A percentile compares a stretch with the other conserved stretches of the same genome.
Conservation (phyloP, 768 basidiomycete species). For the Piloderma croceum region DNA sequence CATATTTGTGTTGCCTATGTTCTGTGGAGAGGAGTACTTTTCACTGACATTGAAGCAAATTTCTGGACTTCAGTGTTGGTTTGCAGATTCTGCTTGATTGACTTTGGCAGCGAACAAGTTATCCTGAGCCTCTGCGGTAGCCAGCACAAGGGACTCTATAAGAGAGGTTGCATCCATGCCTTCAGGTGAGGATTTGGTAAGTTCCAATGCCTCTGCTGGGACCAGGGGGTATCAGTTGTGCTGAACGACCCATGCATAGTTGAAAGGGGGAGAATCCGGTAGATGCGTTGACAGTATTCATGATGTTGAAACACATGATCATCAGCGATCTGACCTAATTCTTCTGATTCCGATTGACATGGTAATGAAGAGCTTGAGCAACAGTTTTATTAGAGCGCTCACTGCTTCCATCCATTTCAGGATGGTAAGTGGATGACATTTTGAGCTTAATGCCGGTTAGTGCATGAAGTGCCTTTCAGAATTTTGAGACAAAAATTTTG, state of each 20-base stretch:
- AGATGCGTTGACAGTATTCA: conserved; percentile 25
- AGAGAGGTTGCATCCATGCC: not conserved
- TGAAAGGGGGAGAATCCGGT: conserved; percentile 30
- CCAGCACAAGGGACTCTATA: not conserved
- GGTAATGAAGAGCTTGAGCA: conserved; percentile 20
- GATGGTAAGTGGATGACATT: conserved; percentile 34
- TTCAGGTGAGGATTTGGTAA: too few species aligned
- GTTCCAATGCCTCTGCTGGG: too few species aligned
- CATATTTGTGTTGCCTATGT: conserved; percentile 4
- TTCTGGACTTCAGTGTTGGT: not conserved
- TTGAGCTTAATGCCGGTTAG: conserved; percentile 23
- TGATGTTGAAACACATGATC: conserved; percentile 25
- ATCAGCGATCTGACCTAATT: conserved; percentile 28
- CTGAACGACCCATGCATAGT: too few species aligned
- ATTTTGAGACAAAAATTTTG: conserved; percentile 24
- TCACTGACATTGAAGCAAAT: conserved; percentile 4
- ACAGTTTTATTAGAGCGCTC: conserved; percentile 30
- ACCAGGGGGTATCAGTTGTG: too few species aligned
- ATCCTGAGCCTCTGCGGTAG: conserved; percentile 18
- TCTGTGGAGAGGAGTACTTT: conserved; percentile 11
- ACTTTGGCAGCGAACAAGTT: conserved; percentile 17
- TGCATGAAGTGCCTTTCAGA: conserved; percentile 23
- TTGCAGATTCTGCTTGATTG: conserved; percentile 11
- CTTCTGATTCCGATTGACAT: conserved; percentile 19
- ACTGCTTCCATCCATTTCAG: conserved; percentile 29